Base-by-base conservation (phyloP, 2,329 filamentous ascomycete genomes). In the Fusarium chaquense region DNA sequence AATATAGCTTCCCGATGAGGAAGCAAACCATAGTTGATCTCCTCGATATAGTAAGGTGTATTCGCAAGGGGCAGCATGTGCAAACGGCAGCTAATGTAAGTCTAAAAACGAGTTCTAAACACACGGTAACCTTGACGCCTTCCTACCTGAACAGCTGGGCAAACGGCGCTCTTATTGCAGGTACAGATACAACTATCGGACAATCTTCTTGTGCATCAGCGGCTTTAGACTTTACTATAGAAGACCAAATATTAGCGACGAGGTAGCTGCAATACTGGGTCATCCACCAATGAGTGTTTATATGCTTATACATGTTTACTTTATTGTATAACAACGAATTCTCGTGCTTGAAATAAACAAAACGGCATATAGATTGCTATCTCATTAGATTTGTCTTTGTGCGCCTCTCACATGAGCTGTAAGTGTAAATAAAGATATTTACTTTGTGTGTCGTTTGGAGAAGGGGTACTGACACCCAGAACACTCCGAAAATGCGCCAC, bases 141-240 rank as follows among this genome's bases (percentile, higher is more conserved):
- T 51, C 24, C 41, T 32, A 57, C n/a, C 51, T 36, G 35, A 38
- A 49, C 15, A n/a, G 13, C 41, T 41, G 57, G 51, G 20, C 38
- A 40, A 35, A 33, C 15, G 26, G 26, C 24, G 15, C 28, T 35
- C 6, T 22, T 16, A 26, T 22, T 22, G 16, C 12, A 38, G 12
- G 35, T n/a, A 3, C 30, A 18, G 7, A 30, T n/a, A 3, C 30
- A 18, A 4, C 5, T 7, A 4, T 11, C 7, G 16, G 41, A 7
- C 1, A 26, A 11, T 7, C 15, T 28, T 40, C 4, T 24, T 24
- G 16, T 9, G 47, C 18, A 67, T 68, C 40, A 45, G 65, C 40
- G 65, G 65, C 64, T 64, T 38, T 49, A 64, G 28, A 43, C 64
- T 67, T 50, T 41, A 6, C 13, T 64, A 28, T 11, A 35, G 32